Conservation (phyloP, 2,329 filamentous ascomycete species). For the Gliomastix tumulicola region DNA sequence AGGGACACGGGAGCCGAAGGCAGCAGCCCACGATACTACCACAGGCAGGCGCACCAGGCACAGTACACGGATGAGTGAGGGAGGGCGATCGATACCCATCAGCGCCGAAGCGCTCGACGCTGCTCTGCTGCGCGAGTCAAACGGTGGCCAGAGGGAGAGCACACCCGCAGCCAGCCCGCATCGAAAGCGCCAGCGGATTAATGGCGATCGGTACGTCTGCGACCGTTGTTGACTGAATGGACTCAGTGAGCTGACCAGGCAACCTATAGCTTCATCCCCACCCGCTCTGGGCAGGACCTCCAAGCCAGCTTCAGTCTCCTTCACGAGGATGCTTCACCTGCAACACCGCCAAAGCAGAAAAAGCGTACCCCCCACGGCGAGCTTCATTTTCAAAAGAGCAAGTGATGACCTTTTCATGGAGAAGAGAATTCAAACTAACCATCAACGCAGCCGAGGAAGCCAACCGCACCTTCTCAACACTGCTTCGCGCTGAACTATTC, state of each 20-base stretch:
- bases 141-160: constrained; percentile 42
- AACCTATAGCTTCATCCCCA: constrained; percentile 82
- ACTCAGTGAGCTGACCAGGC: neutral
- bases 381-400: constrained; percentile 89
- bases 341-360: constrained; percentile 79
- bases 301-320: constrained; percentile 88
- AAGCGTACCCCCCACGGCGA: constrained; percentile 83
- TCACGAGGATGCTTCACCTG: constrained; percentile 87
- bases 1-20: constrained; percentile 31
- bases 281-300: constrained; percentile 85
- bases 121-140: constrained; percentile 44
- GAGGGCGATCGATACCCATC: constrained; percentile 26
- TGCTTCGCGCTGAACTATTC: constrained; percentile 88
- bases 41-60: constrained; percentile 24
- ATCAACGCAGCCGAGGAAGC: constrained; percentile 70
- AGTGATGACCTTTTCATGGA: constrained; percentile 17
- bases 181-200: constrained; percentile 52
- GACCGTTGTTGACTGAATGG: too few relatives aligned
- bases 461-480: constrained; percentile 82
- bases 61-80: constrained; percentile 25
- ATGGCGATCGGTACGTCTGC: constrained; percentile 49
- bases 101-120: constrained; percentile 43
- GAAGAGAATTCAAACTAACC: neutral
- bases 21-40: too few relatives aligned
- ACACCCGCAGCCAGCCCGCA: constrained; percentile 47